Percentiles rank a stretch among this genome's conserved stretches.
Evolutionary conservation across 139 green algal genomes (phyloP).

Genomic region (Eudorina sp.): DNA sequence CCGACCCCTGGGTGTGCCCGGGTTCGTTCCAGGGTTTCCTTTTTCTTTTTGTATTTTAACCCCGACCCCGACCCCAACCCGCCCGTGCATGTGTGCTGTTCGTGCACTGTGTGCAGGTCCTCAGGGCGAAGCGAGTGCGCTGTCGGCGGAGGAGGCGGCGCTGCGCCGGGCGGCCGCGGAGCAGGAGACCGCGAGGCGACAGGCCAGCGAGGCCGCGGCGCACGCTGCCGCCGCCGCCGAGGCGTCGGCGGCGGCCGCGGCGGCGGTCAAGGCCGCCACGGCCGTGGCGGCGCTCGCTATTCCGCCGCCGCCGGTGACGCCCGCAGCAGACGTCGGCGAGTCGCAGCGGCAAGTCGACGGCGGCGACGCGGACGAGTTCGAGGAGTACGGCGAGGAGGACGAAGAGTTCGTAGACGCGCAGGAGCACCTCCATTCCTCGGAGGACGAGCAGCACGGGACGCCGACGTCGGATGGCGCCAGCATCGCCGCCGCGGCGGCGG

Average conservation of each 20-base stretch:
- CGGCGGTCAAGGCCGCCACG: slow-evolving; percentile 21
- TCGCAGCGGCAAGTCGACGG: not conserved
- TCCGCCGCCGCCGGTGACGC: not conserved
- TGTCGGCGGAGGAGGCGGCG: not conserved
- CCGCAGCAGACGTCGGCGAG: not conserved
- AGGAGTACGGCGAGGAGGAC: slow-evolving; percentile 25
- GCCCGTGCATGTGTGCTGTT: too few relatives aligned
- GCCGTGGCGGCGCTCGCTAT: not conserved
- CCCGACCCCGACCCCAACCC: too few relatives aligned
- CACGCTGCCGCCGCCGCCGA: slow-evolving; percentile 7
- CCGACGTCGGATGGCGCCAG: not conserved
- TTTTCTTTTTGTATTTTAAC: too few relatives aligned
- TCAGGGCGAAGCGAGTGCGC: not conserved
- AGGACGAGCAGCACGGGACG: slow-evolving; percentile 20
- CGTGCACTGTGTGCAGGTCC: not conserved
- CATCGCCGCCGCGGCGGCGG: not conserved
- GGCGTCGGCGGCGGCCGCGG: slow-evolving; percentile 13
- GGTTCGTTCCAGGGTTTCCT: too few relatives aligned
- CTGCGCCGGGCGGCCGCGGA: slow-evolving; percentile 10
- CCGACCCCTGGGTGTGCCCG: too few relatives aligned
- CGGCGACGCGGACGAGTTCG: not conserved
- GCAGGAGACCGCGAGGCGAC: slow-evolving; percentile 7
- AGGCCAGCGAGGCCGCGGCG: not conserved
- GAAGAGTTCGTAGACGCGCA: slow-evolving; percentile 24
- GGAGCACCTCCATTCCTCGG: slow-evolving; percentile 14